Base-by-base conservation (phyloP, 164 flowering plant species). In the Stephania yunnanensis region DNA sequence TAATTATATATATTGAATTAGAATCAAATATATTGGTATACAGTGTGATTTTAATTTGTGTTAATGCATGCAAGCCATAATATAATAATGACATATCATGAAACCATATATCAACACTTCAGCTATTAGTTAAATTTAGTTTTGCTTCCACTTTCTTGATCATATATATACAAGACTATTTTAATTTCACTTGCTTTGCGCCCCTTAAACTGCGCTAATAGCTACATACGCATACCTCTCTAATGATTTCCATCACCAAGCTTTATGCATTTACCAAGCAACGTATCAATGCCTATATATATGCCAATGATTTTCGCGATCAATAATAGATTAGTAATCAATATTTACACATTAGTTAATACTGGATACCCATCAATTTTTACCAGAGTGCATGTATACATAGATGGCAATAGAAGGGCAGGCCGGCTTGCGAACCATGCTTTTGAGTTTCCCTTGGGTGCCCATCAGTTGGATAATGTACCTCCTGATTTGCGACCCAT, bases 261-360 rank as follows among this genome's bases (percentile, higher is more conserved):
- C 50, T 61, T 79, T 79, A 72, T 78, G 70, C 80, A 81, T 80
- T 75, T 72, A 78, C 82, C 78, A 76, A 20, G 69, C 68, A 82
- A 82, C 76, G 79, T 31, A 7, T 68, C 46, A 17, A 31, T 66
- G 42, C 42, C 25, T 25, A 25, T 25, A 25, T 25, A 25, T 25
- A 36, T 36, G 44, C 5, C 36, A 30, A 25, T 66, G 45, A 52
- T 52, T 71, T 52, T 71, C 25, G 22, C n/a, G 15, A 71, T 66
- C 31, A 29, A 52, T 15, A 71, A 36, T 25, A 25, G 25, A 53
- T 52, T 55, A 61, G 20, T 61, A n/a, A 61, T 48, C 6, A 48
- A 48, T 50, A 36, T 36, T 2, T 36, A 36, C 4, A 36, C 42
- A 36, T 36, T 36, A 36, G 42, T 36, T 36, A 36, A 36, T 36